A percentile compares a stretch with the other conserved stretches of the same genome.
Evolutionary conservation across 257 asterid species (phyloP).

Genomic region (Jacaranda copaia): DNA sequence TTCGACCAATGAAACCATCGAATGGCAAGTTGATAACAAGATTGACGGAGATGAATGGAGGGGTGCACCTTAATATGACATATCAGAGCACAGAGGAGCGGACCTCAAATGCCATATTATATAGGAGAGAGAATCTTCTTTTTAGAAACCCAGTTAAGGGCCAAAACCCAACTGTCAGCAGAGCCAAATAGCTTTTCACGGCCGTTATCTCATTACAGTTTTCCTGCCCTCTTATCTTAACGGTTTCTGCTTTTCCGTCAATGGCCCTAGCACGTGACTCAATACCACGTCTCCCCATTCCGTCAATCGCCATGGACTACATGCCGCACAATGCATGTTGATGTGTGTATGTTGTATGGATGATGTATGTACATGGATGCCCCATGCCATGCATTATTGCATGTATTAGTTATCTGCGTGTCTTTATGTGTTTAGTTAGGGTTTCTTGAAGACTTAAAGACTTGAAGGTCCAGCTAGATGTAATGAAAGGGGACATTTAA

Average conservation of each 20-base stretch:
- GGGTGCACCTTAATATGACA: constrained; percentile 32
- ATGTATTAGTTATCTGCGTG: background rate
- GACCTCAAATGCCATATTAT: constrained; percentile 51
- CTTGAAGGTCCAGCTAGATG: background rate
- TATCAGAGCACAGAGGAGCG: constrained; percentile 11
- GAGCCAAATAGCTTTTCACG: constrained; percentile 49
- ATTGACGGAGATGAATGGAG: too few species aligned
- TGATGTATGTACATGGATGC: background rate
- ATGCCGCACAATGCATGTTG: background rate
- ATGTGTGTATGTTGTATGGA: background rate
- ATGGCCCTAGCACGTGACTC: constrained; percentile 37
- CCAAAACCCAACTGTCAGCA: constrained; percentile 50
- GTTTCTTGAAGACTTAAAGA: background rate
- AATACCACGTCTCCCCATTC: constrained; percentile 42
- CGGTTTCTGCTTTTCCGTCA: constrained; percentile 46
- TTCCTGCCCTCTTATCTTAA: background rate
- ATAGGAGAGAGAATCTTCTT: constrained; percentile 47
- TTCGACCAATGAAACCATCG: too few species aligned
- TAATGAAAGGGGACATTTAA: background rate
- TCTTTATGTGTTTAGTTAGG: background rate
- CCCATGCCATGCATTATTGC: background rate
- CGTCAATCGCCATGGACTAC: constrained; percentile 11
- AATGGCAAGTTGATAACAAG: too few species aligned
- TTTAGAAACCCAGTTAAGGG: constrained; percentile 41
- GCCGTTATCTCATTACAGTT: constrained; percentile 38